Evolutionary conservation across 495 filamentous ascomycete species (phyloP).

Genomic region (Tuber borchii): DNA sequence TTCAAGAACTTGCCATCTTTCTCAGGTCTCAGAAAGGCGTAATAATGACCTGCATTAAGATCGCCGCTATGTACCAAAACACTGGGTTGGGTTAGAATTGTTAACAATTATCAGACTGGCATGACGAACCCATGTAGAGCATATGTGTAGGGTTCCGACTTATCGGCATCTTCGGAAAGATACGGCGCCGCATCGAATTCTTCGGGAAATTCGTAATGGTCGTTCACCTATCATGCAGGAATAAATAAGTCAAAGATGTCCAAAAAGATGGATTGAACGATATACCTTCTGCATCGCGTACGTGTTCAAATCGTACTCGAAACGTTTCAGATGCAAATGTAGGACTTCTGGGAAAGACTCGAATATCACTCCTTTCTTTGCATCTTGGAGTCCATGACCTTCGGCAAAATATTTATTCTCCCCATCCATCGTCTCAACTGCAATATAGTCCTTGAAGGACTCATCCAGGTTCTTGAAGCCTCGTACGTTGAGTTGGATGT

Average conservation of each 20-base stretch:
- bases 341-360: constrained; percentile 90
- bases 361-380: constrained; percentile 96
- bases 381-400: constrained; percentile 86
- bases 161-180: constrained; percentile 78
- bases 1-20: constrained; percentile 93
- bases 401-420: constrained; percentile 97
- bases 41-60: constrained; percentile 97
- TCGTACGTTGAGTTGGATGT: constrained; percentile 93
- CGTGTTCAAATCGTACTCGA: constrained; percentile 91
- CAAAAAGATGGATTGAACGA: background rate
- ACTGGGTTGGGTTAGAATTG: constrained; percentile 26
- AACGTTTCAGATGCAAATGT: constrained; percentile 93
- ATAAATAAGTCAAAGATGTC: background rate
- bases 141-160: constrained; percentile 81
- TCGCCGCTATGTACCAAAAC: constrained; percentile 96
- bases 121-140: constrained; percentile 64
- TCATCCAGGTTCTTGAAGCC: constrained; percentile 88
- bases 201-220: constrained; percentile 94
- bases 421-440: constrained; percentile 92
- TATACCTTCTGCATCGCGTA: constrained; percentile 88
- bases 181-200: constrained; percentile 84
- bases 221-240: constrained; percentile 60
- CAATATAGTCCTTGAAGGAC: constrained; percentile 92
- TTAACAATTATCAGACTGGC: background rate
- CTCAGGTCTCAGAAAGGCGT: constrained; percentile 88